These are phyloP conservation scores for Cucurbita maxima DNA, from an alignment of 306 rosid species.

Conservation along the genomic window DNA sequence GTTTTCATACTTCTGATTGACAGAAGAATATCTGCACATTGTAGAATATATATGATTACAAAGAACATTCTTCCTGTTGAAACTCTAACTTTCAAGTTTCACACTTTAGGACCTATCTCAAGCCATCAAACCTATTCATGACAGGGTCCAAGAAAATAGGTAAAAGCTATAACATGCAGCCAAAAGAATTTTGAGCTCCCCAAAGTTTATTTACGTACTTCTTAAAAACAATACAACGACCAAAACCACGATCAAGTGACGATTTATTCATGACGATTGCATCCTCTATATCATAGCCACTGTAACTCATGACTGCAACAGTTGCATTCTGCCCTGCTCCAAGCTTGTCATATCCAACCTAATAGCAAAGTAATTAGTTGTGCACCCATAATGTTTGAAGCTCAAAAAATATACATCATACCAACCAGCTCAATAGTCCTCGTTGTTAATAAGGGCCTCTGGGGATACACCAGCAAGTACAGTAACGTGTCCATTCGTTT, in stretches of 20 bases:
- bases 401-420: slow-evolving; percentile 9
- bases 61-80: not conserved
- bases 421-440: slow-evolving; percentile 87
- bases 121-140: not conserved
- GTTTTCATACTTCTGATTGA: slow-evolving; percentile 48
- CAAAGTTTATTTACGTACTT: slow-evolving; percentile 21
- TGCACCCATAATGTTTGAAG: not conserved
- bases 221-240: slow-evolving; percentile 92
- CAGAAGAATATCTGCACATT: slow-evolving; percentile 31
- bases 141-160: not conserved
- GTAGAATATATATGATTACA: slow-evolving; percentile 10
- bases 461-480: slow-evolving; percentile 89
- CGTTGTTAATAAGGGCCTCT: slow-evolving; percentile 80
- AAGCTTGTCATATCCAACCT: slow-evolving; percentile 96
- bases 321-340: slow-evolving; percentile 99
- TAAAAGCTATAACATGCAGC: not conserved
- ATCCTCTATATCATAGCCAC: slow-evolving; percentile 98
- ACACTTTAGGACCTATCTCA: not conserved
- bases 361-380: slow-evolving; percentile 14
- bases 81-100: not conserved
- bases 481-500: slow-evolving; percentile 68
- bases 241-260: slow-evolving; percentile 97
- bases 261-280: slow-evolving; percentile 97
- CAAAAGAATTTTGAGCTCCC: slow-evolving; percentile 13
- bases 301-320: slow-evolving; percentile 96